A percentile compares a stretch with the other conserved stretches of the same genome.
These are phyloP conservation scores for Chrysosphaeria jannelii DNA, from an alignment of 2,329 filamentous ascomycete genomes.

Conservation along the genomic window DNA sequence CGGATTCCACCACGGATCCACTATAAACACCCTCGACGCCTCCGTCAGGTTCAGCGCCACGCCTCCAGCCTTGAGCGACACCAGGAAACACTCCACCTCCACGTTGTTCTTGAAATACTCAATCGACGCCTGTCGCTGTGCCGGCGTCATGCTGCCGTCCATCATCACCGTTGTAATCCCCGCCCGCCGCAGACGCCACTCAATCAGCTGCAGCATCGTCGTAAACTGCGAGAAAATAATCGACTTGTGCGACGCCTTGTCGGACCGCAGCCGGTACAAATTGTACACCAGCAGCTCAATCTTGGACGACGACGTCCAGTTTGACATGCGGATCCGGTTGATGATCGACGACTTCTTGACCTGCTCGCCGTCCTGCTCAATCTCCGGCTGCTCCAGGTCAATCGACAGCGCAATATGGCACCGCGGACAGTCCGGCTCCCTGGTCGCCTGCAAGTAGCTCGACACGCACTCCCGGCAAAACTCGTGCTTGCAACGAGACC, in stretches of 20 bases:
- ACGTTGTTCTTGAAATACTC: constrained; percentile 91
- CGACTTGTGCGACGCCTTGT: constrained; percentile 81
- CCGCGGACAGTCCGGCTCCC: constrained; percentile 52
- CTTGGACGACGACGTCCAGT: constrained; percentile 95
- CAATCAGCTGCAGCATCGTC: constrained; percentile 85
- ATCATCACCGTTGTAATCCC: constrained; percentile 97
- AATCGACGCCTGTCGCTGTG: constrained; percentile 76
- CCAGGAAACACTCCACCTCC: constrained; percentile 82
- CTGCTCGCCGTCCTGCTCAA: constrained; percentile 62
- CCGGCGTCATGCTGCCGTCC: constrained; percentile 87
- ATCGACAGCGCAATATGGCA: constrained; percentile 79
- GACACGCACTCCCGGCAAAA: constrained; percentile 62
- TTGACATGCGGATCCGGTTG: constrained; percentile 95
- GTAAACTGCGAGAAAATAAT: constrained; percentile 97
- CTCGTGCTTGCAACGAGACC: constrained; percentile 76
- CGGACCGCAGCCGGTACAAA: constrained; percentile 66
- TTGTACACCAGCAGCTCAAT: constrained; percentile 92
- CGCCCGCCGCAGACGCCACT: constrained; percentile 87
- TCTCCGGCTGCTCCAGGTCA: constrained; percentile 81
- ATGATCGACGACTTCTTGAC: constrained; percentile 95
- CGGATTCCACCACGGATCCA: constrained; percentile 99
- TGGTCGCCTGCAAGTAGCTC: constrained; percentile 51
- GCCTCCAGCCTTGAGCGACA: constrained; percentile 84
- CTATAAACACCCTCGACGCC: constrained; percentile 79
- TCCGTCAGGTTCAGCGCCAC: constrained; percentile 89